Conservation (phyloP, 73 alveolate species). For the Uronychia setigera region DNA sequence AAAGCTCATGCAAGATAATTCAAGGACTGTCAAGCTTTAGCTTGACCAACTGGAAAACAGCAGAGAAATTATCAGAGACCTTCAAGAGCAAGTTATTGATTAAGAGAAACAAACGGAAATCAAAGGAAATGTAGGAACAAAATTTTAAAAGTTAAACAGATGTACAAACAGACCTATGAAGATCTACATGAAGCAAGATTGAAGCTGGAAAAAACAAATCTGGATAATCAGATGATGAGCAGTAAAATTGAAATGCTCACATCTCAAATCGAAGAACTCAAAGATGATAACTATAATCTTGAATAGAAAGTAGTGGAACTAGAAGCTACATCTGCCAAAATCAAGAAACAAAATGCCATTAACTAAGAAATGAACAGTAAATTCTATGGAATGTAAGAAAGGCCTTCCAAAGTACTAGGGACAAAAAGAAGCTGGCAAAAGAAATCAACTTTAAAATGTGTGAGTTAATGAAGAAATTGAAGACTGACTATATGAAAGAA, state of each 20-base stretch:
- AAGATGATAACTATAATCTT: background rate
- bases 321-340: background rate
- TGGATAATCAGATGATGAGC: too few relatives aligned
- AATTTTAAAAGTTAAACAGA: too few relatives aligned
- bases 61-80: too few relatives aligned
- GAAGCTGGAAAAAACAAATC: too few relatives aligned
- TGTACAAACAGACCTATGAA: too few relatives aligned
- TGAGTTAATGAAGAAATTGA: background rate
- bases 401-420: background rate
- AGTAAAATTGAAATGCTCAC: background rate
- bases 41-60: too few relatives aligned
- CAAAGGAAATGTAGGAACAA: too few relatives aligned
- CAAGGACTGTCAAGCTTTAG: too few relatives aligned
- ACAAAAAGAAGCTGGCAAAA: background rate
- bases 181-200: too few relatives aligned
- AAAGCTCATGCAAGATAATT: too few relatives aligned
- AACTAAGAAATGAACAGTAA: background rate
- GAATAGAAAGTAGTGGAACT: background rate
- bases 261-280: background rate
- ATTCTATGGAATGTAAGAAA: background rate
- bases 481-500: background rate
- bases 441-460: background rate
- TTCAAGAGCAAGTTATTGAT: too few relatives aligned
- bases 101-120: too few relatives aligned
- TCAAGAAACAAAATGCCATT: background rate